Conservation (phyloP, 2,329 filamentous ascomycete species). For the Calonectria naviculata region DNA sequence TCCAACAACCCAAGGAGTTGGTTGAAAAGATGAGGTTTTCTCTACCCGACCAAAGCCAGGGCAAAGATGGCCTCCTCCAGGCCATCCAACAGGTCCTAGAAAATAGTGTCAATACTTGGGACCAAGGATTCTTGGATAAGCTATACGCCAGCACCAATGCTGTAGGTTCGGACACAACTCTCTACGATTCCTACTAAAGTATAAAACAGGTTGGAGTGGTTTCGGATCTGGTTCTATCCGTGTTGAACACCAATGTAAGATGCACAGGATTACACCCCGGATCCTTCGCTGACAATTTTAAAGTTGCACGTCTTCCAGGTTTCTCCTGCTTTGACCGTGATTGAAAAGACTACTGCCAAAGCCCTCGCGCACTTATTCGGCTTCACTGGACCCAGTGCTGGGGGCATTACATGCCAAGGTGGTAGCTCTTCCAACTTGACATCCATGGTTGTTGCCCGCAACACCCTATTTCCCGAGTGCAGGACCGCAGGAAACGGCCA, state of each 20-base stretch:
- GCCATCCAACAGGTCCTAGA: slow-evolving; percentile 77
- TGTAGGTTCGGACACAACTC: slow-evolving; percentile 53
- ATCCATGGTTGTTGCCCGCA: slow-evolving; percentile 88
- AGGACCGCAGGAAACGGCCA: slow-evolving; percentile 77
- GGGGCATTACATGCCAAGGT: slow-evolving; percentile 84
- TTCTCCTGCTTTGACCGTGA: slow-evolving; percentile 85
- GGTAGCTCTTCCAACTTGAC: slow-evolving; percentile 88
- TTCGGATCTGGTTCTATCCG: slow-evolving; percentile 84
- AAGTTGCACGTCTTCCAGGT: slow-evolving; percentile 86
- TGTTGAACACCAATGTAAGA: slow-evolving; percentile 88
- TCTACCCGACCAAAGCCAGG: slow-evolving; percentile 68
- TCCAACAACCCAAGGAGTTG: slow-evolving; percentile 68
- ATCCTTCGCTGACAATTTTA: slow-evolving; percentile 15
- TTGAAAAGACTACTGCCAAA: slow-evolving; percentile 85
- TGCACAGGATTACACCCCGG: slow-evolving; percentile 3
- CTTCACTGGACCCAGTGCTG: slow-evolving; percentile 74
- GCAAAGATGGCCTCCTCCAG: slow-evolving; percentile 79
- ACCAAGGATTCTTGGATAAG: slow-evolving; percentile 96
- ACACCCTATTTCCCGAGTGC: slow-evolving; percentile 83
- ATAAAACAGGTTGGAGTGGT: slow-evolving; percentile 77
- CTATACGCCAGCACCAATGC: slow-evolving; percentile 92
- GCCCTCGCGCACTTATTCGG: slow-evolving; percentile 82
- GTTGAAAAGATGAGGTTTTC: slow-evolving; percentile 66
- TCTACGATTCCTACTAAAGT: slow-evolving; percentile 13
- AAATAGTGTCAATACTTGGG: slow-evolving; percentile 98